These are phyloP conservation scores for Penicillium goetzii DNA, from an alignment of 495 filamentous ascomycete genomes.

Conservation along the genomic window DNA sequence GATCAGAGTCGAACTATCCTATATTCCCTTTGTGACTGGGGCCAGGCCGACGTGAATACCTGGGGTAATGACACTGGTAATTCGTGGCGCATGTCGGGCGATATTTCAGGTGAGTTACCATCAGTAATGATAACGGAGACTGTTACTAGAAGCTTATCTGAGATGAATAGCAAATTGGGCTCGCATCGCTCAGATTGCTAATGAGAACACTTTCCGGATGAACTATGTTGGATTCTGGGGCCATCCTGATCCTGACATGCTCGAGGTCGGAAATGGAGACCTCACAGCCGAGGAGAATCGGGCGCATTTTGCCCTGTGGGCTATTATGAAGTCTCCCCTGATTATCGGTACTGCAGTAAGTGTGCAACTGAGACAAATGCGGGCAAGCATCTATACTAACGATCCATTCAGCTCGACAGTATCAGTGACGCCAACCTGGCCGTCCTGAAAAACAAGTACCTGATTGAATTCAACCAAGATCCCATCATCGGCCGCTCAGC, in stretches of 20 bases:
- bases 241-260: constrained; percentile 67
- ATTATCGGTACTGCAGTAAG: constrained; percentile 59
- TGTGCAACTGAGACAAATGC: not conserved
- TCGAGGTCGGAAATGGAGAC: constrained; percentile 67
- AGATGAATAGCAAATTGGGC: constrained; percentile 41
- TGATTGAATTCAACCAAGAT: constrained; percentile 69
- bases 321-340: constrained; percentile 59
- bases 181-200: constrained; percentile 46
- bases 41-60: constrained; percentile 51
- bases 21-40: constrained; percentile 71
- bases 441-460: constrained; percentile 60
- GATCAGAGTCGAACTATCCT: constrained; percentile 58
- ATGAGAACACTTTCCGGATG: constrained; percentile 51
- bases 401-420: constrained; percentile 41
- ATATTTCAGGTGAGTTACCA: constrained; percentile 50
- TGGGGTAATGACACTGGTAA: constrained; percentile 57
- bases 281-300: constrained; percentile 54
- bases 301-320: constrained; percentile 60
- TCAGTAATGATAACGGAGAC: not conserved
- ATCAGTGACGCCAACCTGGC: constrained; percentile 49
- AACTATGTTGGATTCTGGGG: constrained; percentile 57
- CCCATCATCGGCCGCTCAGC: constrained; percentile 54
- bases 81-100: constrained; percentile 59
- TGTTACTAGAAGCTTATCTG: constrained; percentile 14
- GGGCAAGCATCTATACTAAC: constrained; percentile 17